Percentiles rank a stretch among this genome's conserved stretches.
Evolutionary conservation across 805 yeast genomes (phyloP).

Genomic region (Yueomyces sp.): DNA sequence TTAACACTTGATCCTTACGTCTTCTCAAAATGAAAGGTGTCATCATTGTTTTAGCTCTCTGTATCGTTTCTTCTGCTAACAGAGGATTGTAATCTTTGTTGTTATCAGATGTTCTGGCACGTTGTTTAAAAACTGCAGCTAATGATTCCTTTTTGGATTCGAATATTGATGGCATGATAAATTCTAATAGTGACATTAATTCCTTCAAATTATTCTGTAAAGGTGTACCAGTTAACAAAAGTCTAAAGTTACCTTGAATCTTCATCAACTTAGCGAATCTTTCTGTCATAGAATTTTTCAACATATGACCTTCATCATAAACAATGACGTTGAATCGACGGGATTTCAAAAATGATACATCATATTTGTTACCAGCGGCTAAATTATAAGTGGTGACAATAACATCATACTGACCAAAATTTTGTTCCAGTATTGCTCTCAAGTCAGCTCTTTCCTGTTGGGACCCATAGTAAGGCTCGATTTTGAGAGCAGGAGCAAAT

Average conservation of each 20-base stretch:
- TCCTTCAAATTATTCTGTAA: conserved; percentile 87
- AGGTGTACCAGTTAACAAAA: conserved; percentile 92
- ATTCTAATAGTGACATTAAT: conserved; percentile 77
- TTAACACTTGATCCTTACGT: conserved; percentile 80
- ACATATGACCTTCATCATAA: conserved; percentile 96
- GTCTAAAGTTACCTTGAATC: conserved; percentile 68
- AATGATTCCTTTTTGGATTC: conserved; percentile 72
- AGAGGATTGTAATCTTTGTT: conserved; percentile 57
- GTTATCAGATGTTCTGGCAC: conserved; percentile 52
- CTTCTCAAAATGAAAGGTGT: conserved; percentile 92
- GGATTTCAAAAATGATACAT: conserved; percentile 61
- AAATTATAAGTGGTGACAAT: conserved; percentile 87
- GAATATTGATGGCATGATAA: conserved; percentile 77
- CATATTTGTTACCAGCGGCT: conserved; percentile 78
- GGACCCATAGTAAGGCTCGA: conserved; percentile 90
- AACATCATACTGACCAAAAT: conserved; percentile 57
- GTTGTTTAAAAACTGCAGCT: conserved; percentile 73
- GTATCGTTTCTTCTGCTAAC: conserved; percentile 79
- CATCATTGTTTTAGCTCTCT: conserved; percentile 95
- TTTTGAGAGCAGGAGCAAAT: conserved; percentile 69
- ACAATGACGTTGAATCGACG: conserved; percentile 77
- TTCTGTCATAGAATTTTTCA: conserved; percentile 80
- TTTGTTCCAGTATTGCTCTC: conserved; percentile 48
- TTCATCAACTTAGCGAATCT: conserved; percentile 80
- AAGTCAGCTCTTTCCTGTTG: conserved; percentile 75